Evolutionary conservation across 1,284 basidiomycete genomes (phyloP).

Genomic region (Porogramme epimiltina): DNA sequence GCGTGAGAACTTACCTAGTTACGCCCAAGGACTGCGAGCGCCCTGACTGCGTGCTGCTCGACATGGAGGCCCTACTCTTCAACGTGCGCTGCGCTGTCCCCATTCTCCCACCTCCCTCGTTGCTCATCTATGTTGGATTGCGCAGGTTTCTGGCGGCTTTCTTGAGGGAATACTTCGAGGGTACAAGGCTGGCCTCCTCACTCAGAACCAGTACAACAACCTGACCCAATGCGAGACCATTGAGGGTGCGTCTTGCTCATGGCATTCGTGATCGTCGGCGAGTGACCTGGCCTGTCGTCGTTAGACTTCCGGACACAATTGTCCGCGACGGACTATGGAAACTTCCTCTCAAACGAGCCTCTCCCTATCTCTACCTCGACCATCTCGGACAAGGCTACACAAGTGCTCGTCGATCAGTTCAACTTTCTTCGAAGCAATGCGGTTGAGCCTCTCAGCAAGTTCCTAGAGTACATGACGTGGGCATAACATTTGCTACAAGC

Average conservation of each 20-base stretch:
- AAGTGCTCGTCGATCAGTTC: conserved; percentile 96
- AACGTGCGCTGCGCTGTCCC: conserved; percentile 59
- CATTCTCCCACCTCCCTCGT: background rate
- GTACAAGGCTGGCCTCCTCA: conserved; percentile 92
- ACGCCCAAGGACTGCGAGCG: conserved; percentile 9
- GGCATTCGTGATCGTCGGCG: background rate
- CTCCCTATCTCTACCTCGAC: conserved; percentile 94
- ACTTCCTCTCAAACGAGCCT: conserved; percentile 96
- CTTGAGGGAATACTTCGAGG: conserved; percentile 94
- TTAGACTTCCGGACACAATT: conserved; percentile 92
- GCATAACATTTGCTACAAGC: no score
- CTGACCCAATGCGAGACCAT: conserved; percentile 97
- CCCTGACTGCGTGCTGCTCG: conserved; percentile 13
- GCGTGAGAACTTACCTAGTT: conserved; percentile 17
- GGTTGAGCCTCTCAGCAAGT: conserved; percentile 88
- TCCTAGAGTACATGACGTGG: conserved; percentile 97
- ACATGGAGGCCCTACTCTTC: conserved; percentile 87
- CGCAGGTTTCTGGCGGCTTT: conserved; percentile 79
- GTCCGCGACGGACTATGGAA: conserved; percentile 96
- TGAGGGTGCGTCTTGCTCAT: conserved; percentile 63
- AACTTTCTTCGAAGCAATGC: conserved; percentile 93
- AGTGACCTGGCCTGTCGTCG: background rate
- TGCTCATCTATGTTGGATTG: background rate
- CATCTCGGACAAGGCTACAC: conserved; percentile 94
- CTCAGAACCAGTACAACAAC: conserved; percentile 89